Evolutionary conservation across 1,139 yeast species (phyloP).

Genomic region (Keqinozyma sinolaborantium): DNA sequence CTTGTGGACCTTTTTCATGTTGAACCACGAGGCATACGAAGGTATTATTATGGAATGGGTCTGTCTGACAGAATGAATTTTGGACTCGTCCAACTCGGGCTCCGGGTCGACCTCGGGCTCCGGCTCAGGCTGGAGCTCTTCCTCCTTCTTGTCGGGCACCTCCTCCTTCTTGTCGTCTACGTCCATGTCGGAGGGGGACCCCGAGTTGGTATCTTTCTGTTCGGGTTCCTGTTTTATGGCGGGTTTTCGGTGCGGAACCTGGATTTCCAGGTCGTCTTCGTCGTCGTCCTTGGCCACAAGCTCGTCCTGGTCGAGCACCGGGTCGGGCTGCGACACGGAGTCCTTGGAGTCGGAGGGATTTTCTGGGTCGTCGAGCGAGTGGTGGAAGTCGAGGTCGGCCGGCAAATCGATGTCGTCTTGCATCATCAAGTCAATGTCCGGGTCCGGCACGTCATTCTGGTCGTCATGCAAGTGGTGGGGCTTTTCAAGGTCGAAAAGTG

Average conservation of each 20-base stretch:
- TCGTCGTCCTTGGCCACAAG: background rate
- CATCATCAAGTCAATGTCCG: constrained; percentile 2
- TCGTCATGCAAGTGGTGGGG: background rate
- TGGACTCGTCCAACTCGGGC: constrained; percentile 12
- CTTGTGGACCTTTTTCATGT: constrained; percentile 63
- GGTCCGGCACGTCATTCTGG: constrained; percentile 1
- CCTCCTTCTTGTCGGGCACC: constrained; percentile 2
- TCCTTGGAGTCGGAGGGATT: too few species aligned
- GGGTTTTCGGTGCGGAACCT: background rate
- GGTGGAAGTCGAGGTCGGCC: constrained; percentile 1
- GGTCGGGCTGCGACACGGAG: too few species aligned
- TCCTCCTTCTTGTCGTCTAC: constrained; percentile 1
- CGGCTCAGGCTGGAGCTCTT: background rate
- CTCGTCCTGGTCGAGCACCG: too few species aligned
- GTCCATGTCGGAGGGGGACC: constrained; percentile 1
- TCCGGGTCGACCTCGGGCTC: constrained; percentile 6
- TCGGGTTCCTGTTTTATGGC: background rate
- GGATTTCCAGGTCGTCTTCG: background rate
- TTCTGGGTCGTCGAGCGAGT: too few species aligned
- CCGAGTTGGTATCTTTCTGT: background rate
- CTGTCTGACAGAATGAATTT: constrained; percentile 39
- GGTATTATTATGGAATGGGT: constrained; percentile 91
- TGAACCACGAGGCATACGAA: constrained; percentile 90
- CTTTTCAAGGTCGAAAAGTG: background rate
- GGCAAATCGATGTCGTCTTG: background rate